A percentile compares a stretch with the other conserved stretches of the same genome.
Evolutionary conservation across 1,284 basidiomycete genomes (phyloP).

Genomic region (Cutaneotrichosporon sp.): DNA sequence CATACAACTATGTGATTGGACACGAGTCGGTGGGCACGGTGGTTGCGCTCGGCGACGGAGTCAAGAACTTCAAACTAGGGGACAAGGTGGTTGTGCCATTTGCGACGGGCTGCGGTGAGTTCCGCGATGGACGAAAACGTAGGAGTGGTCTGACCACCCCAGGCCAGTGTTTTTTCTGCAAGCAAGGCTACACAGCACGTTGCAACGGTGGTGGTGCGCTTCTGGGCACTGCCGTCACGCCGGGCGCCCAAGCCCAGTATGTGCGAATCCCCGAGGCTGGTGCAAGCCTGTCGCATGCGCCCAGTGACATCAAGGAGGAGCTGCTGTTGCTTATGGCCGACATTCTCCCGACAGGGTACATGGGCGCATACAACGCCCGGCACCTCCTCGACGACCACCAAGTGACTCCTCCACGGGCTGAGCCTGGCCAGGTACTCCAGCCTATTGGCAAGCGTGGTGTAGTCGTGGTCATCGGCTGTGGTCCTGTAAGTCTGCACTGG

Average conservation of each 20-base stretch:
- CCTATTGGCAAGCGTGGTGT: constrained; percentile 34
- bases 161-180: constrained; percentile 55
- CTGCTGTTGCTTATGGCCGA: constrained; percentile 50
- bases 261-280: constrained; percentile 61
- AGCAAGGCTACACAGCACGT: constrained; percentile 67
- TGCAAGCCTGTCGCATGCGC: constrained; percentile 46
- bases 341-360: constrained; percentile 50
- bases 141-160: background rate
- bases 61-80: constrained; percentile 62
- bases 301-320: constrained; percentile 40
- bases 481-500: constrained; percentile 39
- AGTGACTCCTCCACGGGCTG: background rate
- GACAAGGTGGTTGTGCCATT: constrained; percentile 85
- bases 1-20: constrained; percentile 50
- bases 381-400: constrained; percentile 30
- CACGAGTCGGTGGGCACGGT: constrained; percentile 82
- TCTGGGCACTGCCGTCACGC: constrained; percentile 55
- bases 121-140: background rate
- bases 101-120: constrained; percentile 74
- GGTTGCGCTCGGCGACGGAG: constrained; percentile 63
- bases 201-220: constrained; percentile 53
- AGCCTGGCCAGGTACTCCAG: constrained; percentile 5
- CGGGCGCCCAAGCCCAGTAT: constrained; percentile 83
- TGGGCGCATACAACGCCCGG: constrained; percentile 46
- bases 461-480: constrained; percentile 48